Evolutionary conservation across 78 protist species (phyloP), one percentile per base, ranked within the genome.

Genomic region (Speleostelium caveatum): DNA sequence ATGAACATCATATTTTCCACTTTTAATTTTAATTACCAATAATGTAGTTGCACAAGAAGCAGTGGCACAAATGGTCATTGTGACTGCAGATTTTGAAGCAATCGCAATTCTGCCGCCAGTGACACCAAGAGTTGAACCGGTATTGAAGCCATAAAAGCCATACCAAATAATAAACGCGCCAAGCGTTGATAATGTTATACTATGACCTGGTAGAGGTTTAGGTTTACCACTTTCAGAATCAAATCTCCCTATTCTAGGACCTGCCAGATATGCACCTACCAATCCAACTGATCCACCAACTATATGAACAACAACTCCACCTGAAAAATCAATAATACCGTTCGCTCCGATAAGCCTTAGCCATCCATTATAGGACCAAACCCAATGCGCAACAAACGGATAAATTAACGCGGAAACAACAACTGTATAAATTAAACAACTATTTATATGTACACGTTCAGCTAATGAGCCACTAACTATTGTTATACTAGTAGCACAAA

Each of bases 101-200:
- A 71, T 77, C 0, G 3, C 41, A 28, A 56, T 61, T n/a, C 86
- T 21, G 16, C 86, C 80, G 14, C 67, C 49, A 38, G 86, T 32
- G 7, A 87, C 28, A 6, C 75, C 90, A 62, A 96, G 69, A 1
- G 94, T 92, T 19, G 97, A 80, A 22, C 94, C 98, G 2, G 95
- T 71, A 66, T 97, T 97, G 68, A 94, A 96, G 24, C 96, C 98
- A 68, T 93, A 95, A 75, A 80, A 96, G 10, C 98, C 98, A 42
- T 95, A 75, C 97, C 97, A 95, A n/a, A 96, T 92, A 36, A 96
- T 93, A 53, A 95, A 88, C 12, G 90, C 85, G 1, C 98, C 98
- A 39, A 95, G 65, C 41, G 96, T 90, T 26, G 26, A 67, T 0
- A 92, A 86, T 8, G 95, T 76, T 1, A 80, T 45, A 19, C 66